Evolutionary conservation across 2,329 filamentous ascomycete genomes (phyloP).

Genomic region (Colletotrichum eleusines): DNA sequence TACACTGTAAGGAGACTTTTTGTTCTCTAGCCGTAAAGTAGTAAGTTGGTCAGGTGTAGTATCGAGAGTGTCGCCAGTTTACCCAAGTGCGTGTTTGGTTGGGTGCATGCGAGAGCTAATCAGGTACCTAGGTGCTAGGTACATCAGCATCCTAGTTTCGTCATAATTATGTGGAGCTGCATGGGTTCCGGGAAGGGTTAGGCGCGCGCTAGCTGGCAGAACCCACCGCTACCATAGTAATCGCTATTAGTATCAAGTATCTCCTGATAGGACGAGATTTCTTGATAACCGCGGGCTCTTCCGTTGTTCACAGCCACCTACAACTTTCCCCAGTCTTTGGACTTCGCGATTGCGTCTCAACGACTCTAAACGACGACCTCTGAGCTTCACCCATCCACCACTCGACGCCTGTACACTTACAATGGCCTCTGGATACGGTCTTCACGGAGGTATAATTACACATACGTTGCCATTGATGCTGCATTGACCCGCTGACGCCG

Average conservation of each 20-base stretch:
- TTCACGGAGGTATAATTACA: conserved; percentile 75
- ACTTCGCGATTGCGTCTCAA: conserved; percentile 23
- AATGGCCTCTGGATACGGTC: conserved; percentile 87
- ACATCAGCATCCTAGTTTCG: conserved; percentile 23
- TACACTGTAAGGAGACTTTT: not conserved
- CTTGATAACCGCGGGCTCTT: conserved; percentile 31
- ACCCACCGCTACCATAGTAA: not conserved
- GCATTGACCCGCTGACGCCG: conserved; percentile 43
- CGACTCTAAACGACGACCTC: conserved; percentile 20
- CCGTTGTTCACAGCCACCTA: conserved; percentile 5
- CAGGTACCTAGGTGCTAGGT: not conserved
- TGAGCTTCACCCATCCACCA: conserved; percentile 43
- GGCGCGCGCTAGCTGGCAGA: conserved; percentile 29
- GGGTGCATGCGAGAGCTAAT: conserved; percentile 16
- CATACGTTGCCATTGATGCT: conserved; percentile 15
- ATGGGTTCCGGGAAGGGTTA: not conserved
- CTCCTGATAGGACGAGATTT: conserved; percentile 35
- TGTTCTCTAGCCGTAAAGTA: not conserved
- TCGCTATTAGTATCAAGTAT: conserved; percentile 27
- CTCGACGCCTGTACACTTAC: conserved; percentile 47
- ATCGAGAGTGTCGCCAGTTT: conserved; percentile 4
- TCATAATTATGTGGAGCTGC: conserved; percentile 25
- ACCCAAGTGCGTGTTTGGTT: not conserved
- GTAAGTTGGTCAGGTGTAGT: not conserved
- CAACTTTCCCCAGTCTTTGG: conserved; percentile 17